phyloP scores from a whole-genome alignment of 1,284 basidiomycete genomes.

The Meira nashicola region DNA sequence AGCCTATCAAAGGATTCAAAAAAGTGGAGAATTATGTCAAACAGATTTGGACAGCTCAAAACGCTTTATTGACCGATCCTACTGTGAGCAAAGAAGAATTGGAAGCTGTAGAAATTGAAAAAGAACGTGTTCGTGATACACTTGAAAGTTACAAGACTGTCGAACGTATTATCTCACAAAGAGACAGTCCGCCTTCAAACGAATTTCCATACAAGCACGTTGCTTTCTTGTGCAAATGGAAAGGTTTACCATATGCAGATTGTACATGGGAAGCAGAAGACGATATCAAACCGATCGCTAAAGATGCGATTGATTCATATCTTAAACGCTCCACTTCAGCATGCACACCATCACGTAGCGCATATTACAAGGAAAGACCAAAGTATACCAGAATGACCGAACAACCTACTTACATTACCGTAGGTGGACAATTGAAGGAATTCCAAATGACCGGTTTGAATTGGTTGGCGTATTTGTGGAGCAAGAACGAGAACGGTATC shows the following conservation, averaged over 20 bases:
- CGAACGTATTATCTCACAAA: constrained; percentile 82
- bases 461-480: constrained; percentile 96
- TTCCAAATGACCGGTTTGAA: constrained; percentile 98
- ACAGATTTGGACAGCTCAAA: constrained; percentile 65
- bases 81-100: constrained; percentile 78
- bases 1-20: constrained; percentile 84
- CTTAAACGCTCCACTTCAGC: constrained; percentile 70
- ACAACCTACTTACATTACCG: constrained; percentile 80
- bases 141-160: constrained; percentile 85
- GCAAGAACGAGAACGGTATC: constrained; percentile 90
- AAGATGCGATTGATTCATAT: constrained; percentile 73
- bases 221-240: constrained; percentile 98
- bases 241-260: constrained; percentile 84
- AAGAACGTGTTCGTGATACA: constrained; percentile 82
- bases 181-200: constrained; percentile 62
- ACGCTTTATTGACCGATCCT: constrained; percentile 65
- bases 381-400: constrained; percentile 77
- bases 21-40: constrained; percentile 99
- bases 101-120: constrained; percentile 73
- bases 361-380: constrained; percentile 71
- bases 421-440: constrained; percentile 77
- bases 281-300: constrained; percentile 63
- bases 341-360: constrained; percentile 81
- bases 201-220: constrained; percentile 60
- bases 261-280: constrained; percentile 85